Conservation (phyloP, 352 stramenopile genomes). For the Globisporangium viniferum region DNA sequence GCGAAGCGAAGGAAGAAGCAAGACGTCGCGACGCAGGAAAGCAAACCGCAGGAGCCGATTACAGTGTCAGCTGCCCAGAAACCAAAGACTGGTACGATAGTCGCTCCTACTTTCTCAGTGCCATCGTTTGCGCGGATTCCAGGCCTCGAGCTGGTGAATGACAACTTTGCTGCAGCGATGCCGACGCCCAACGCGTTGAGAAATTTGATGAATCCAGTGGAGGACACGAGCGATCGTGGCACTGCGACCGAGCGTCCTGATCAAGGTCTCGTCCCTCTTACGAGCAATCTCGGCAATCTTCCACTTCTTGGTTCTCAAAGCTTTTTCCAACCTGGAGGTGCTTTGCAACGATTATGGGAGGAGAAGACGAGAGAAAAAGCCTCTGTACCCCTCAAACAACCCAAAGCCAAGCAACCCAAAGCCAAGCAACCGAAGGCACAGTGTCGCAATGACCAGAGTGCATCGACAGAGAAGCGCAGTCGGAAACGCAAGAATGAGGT, state of each 20-base stretch:
- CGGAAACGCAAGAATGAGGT: background rate
- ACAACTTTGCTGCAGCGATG: background rate
- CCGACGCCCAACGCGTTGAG: background rate
- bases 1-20: constrained; percentile 11
- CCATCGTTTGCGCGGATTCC: background rate
- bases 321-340: background rate
- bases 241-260: background rate
- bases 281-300: background rate
- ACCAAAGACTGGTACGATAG: background rate
- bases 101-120: background rate
- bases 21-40: background rate
- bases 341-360: background rate
- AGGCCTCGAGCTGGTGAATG: background rate
- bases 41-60: background rate
- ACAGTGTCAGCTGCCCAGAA: background rate
- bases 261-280: background rate
- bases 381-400: background rate
- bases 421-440: background rate
- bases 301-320: background rate
- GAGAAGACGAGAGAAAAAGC: background rate
- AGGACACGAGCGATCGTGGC: background rate
- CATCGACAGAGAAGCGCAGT: background rate
- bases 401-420: background rate
- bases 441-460: background rate
- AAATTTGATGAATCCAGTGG: constrained; percentile 2